These are phyloP conservation scores for Saccharomyces hybrid DNA, from an alignment of 1,139 yeast genomes.

Conservation along the genomic window DNA sequence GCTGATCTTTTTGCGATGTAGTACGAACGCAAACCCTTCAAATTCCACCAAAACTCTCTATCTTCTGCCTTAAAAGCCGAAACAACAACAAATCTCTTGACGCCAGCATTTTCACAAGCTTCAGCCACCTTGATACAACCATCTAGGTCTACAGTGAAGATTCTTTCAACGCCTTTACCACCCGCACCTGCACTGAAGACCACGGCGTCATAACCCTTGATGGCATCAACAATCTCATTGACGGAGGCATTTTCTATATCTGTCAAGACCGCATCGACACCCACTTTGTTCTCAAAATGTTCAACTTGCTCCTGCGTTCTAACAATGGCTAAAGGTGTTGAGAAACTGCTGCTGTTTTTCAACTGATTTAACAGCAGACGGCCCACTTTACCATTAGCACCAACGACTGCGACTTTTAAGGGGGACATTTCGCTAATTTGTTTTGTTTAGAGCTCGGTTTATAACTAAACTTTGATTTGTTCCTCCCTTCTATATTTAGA, in stretches of 20 bases:
- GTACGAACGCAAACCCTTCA: constrained; percentile 35
- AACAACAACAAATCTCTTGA: constrained; percentile 45
- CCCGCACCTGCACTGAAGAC: constrained; percentile 61
- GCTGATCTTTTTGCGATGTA: constrained; percentile 50
- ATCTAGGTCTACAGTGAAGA: constrained; percentile 53
- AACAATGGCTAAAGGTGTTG: constrained; percentile 43
- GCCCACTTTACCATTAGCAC: constrained; percentile 60
- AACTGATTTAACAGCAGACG: constrained; percentile 35
- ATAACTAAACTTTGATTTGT: too few relatives aligned
- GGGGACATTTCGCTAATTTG: too few relatives aligned
- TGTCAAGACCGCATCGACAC: constrained; percentile 36
- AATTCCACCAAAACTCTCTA: constrained; percentile 37
- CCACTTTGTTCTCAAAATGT: constrained; percentile 33
- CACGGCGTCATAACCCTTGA: constrained; percentile 49
- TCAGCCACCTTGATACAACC: constrained; percentile 54
- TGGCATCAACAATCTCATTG: constrained; percentile 33
- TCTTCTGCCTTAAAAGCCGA: constrained; percentile 52
- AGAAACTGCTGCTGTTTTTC: constrained; percentile 11
- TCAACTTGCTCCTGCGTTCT: constrained; percentile 42
- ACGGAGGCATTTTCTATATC: constrained; percentile 36
- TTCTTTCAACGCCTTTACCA: constrained; percentile 42
- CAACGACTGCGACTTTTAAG: constrained; percentile 41
- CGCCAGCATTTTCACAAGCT: constrained; percentile 43
- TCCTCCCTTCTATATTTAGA: too few relatives aligned
- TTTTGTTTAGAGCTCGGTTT: too few relatives aligned